A percentile compares a stretch with the other conserved stretches of the same genome.
phyloP scores from a whole-genome alignment of 371 early-diverging fungal species.

The Thermomucor indicae-seudaticae region DNA sequence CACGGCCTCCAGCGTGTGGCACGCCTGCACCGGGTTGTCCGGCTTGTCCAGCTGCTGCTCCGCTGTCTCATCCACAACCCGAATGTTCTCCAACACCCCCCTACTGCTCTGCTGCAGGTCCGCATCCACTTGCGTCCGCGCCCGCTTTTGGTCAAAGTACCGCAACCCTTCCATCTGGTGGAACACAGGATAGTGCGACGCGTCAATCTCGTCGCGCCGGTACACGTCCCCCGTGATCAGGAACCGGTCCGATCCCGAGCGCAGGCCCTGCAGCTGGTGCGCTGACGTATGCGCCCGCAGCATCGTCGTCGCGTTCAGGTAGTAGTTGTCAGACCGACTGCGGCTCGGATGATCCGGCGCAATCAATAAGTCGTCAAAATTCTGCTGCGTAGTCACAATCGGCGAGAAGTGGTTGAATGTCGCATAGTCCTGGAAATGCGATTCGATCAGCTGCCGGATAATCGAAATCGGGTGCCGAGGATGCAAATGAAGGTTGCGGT shows the following conservation, averaged over 20 bases:
- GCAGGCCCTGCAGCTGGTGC: conserved; percentile 81
- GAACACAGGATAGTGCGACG: conserved; percentile 95
- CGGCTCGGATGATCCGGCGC: conserved; percentile 83
- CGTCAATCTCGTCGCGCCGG: conserved; percentile 96
- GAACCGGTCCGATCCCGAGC: conserved; percentile 51
- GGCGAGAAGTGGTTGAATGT: conserved; percentile 69
- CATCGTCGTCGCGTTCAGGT: conserved; percentile 75
- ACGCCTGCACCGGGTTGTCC: conserved; percentile 55
- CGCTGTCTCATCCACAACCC: conserved; percentile 53
- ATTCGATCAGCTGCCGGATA: conserved; percentile 76
- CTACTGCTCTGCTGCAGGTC: conserved; percentile 16
- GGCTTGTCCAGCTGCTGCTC: too few species aligned
- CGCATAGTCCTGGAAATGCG: conserved; percentile 64
- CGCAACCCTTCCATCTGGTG: conserved; percentile 96
- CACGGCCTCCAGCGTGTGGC: conserved; percentile 50
- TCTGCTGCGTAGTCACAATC: conserved; percentile 76
- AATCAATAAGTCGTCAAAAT: conserved; percentile 92
- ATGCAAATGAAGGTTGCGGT: conserved; percentile 74
- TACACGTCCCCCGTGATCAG: conserved; percentile 94
- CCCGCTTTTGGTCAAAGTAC: conserved; percentile 40
- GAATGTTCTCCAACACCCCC: conserved; percentile 25
- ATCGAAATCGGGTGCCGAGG: conserved; percentile 87
- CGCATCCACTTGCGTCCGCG: conserved; percentile 8
- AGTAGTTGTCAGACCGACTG: conserved; percentile 86
- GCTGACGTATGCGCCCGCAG: conserved; percentile 95